Evolutionary conservation across 257 asterid species (phyloP).

Genomic region (Solanum gracilifrons): DNA sequence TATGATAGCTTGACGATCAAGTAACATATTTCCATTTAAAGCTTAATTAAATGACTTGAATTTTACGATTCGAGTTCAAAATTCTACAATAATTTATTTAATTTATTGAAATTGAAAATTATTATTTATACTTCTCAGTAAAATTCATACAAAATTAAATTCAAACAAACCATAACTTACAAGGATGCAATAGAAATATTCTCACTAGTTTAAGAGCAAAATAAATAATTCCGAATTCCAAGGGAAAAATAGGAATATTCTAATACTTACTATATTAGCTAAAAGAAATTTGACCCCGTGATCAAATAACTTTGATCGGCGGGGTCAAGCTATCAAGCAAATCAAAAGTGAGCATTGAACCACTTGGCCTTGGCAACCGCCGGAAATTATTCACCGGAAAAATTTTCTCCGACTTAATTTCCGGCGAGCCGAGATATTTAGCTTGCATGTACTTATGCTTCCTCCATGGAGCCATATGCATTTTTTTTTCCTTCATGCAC

Average conservation of each 20-base stretch:
- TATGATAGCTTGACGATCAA: neutral
- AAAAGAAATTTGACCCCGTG: neutral
- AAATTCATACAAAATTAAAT: neutral
- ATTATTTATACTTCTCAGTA: neutral
- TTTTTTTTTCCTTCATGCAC: conserved; percentile 24
- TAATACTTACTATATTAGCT: neutral
- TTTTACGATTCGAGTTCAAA: neutral
- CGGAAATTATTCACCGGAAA: neutral
- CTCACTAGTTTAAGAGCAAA: neutral
- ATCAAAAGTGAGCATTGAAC: conserved; percentile 23
- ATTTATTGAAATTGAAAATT: neutral
- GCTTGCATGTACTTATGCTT: conserved; percentile 36
- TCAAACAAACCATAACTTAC: neutral
- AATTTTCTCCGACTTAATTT: neutral
- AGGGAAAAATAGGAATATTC: neutral
- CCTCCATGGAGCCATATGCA: conserved; percentile 44
- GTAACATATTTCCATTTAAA: no score
- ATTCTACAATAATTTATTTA: neutral
- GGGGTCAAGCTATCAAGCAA: conserved; percentile 4
- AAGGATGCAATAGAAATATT: neutral
- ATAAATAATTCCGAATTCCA: neutral
- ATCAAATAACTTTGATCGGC: conserved; percentile 10
- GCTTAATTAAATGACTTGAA: neutral
- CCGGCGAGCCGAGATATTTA: conserved; percentile 28
- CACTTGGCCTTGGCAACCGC: neutral